Evolutionary conservation across 2,329 filamentous ascomycete species (phyloP), one percentile per base, ranked within the genome.

Genomic region (Rachicladosporium sp.): DNA sequence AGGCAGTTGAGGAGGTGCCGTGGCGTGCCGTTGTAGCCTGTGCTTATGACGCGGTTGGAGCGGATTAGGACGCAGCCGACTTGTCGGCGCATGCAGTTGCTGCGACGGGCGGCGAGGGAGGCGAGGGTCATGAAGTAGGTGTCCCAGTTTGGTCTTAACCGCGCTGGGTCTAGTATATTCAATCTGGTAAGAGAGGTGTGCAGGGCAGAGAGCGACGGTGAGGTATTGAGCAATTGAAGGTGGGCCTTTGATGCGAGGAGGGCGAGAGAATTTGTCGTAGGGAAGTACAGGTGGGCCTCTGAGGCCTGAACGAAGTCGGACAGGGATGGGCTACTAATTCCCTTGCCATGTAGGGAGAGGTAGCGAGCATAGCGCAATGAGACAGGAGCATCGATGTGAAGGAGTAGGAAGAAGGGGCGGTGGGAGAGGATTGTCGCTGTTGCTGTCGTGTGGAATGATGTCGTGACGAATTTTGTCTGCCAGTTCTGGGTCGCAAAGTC

Each of bases 91-190:
- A 98, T 98, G 68, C 91, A 98, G 62, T 98, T 98, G 56, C 80
- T 86, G 47, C 91, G 76, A 50, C 86, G 82, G 1, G 89, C 84
- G 6, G 91, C 91, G 35, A 98, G 76, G 29, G 83, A 86, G 4
- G 91, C 88, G n/a, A 98, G 70, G 31, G 84, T 78, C 91, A 98
- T 98, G 58, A 98, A 98, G 66, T 98, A 98, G 54, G 83, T 80
- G 62, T 98, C 91, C 91, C 91, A 98, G 36, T 76, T 80, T 1
- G 91, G 91, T 1, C 91, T 78, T 29, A 98, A 70, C 2, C 91
- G 80, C 51, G 82, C 74, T 29, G 80, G 73, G 54, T 91, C 79
- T 2, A 81, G 72, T 19, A 98, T 74, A 57, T 93, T 76, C 6
- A 95, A 72, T 35, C 76, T 73, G 36, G 73, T 70, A 1, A 98